Evolutionary conservation across 495 filamentous ascomycete species (phyloP), one percentile per base, ranked within the genome.

Genomic region (Poronia punctata): DNA sequence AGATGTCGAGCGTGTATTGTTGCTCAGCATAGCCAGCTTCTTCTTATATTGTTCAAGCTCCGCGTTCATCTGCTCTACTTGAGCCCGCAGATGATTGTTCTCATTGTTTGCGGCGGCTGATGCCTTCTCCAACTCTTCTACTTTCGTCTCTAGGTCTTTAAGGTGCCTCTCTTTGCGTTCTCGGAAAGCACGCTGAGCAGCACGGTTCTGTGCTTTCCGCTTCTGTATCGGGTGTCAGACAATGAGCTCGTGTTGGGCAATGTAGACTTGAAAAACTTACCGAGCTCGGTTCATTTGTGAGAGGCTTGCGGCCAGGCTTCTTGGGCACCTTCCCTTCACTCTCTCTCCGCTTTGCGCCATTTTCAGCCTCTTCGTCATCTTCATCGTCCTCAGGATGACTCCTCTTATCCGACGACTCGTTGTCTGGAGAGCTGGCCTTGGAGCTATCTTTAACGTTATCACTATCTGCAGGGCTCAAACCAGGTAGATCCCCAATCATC

Each of bases 101-200:
- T 97, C 88, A 48, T 88, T 79, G 56, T 81, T 92, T 24, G 88
- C 72, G 18, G 77, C 67, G 47, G 94, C 81, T 1, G 90, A 93
- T 2, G 76, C 72, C 64, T 89, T 89, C 58, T 93, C 83, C n/a
- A 99, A 67, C 52, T 95, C 88, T 14, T 84, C 74, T 15, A 97
- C 92, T 60, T 96, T 96, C 34, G 80, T 86, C 61, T 99, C 92
- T 18, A 99, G 70, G 54, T 99, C 93, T 58, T 90, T 94, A 29
- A 99, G 57, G 54, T 99, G 92, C 64, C 86, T 94, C 65, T 99
- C 92, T 67, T 99, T 99, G 33, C 92, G 85, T 59, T 99, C 92
- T 17, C 92, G 77, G 76, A 99, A 99, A 5, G 92, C 92, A 28
- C 92, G 78, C 65, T 99, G 92, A 19, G 92, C 92, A 1, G 93